Evolutionary conservation across 2,329 filamentous ascomycete genomes (phyloP), one percentile per base, ranked within the genome.

Genomic region (Boeremia exigua): DNA sequence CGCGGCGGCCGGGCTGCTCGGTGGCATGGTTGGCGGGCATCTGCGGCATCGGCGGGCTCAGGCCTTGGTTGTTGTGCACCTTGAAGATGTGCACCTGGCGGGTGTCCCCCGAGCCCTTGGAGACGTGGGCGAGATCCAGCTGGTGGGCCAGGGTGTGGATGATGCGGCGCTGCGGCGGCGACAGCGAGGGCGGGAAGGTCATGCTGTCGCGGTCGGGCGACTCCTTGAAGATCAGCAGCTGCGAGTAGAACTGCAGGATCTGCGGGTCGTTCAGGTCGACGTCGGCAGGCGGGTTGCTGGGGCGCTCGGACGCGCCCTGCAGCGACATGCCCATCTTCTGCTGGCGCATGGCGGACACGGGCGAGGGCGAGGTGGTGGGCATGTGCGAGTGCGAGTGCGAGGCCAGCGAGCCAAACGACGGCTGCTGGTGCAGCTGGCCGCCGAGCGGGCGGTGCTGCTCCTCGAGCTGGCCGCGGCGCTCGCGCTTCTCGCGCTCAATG

Each of bases 141-240:
- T 96, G 91, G 74, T 99, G 95, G 6, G 95, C 93, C 48, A 99
- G 83, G 34, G 93, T 96, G 75, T 99, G 95, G 56, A 98, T 92
- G 55, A 90, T 91, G 60, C 93, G 89, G 62, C 95, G 90, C 72
- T 97, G 90, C 56, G 90, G 84, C 1, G 95, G 93, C 7, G 90
- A 84, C 56, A 96, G 84, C 45, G 88, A 88, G 19, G 90, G 81
- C 2, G 93, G 88, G 78, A 98, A 97, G 46, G 96, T 88, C 56
- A 96, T 81, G 48, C 90, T 88, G 71, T 97, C 93, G 48, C 91
- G 87, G 45, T 81, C 80, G 23, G 86, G 82, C 63, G 94, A 91
- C 68, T 91, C 88, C 76, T 92, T 92, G 83, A 98, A 98, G 33
- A 97, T 80, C 42, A 92, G 86, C 36, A 98, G 84, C 77, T 97